These are phyloP conservation scores for Pyrrhoderma noxium DNA, from an alignment of 1,284 basidiomycete genomes.

Conservation along the genomic window DNA sequence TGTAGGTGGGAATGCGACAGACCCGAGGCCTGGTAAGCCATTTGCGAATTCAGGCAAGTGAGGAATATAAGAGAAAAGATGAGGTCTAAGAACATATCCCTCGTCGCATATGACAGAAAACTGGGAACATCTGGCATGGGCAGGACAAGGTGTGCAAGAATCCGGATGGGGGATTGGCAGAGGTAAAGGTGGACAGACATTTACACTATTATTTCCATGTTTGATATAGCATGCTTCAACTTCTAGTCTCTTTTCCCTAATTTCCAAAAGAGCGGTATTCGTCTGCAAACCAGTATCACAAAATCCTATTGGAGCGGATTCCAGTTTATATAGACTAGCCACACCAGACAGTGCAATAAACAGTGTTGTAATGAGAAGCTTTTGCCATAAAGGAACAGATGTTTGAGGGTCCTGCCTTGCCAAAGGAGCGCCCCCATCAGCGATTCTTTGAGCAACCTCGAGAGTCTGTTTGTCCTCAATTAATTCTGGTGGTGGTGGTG, in stretches of 20 bases:
- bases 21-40: constrained; percentile 73
- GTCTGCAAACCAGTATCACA: constrained; percentile 65
- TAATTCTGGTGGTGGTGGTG: constrained; percentile 11
- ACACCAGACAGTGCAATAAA: constrained; percentile 35
- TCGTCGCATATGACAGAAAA: constrained; percentile 61
- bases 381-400: constrained; percentile 26
- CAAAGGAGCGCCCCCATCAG: constrained; percentile 26
- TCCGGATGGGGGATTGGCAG: constrained; percentile 57
- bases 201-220: constrained; percentile 28
- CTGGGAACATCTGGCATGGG: constrained; percentile 69
- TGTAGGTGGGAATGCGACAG: constrained; percentile 70
- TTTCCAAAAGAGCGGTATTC: constrained; percentile 51
- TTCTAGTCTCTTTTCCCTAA: constrained; percentile 38
- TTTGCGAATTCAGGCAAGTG: constrained; percentile 38
- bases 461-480: constrained; percentile 19
- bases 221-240: constrained; percentile 51
- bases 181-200: constrained; percentile 45
- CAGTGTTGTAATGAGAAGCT: constrained; percentile 34
- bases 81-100: constrained; percentile 66
- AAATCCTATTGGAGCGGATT: constrained; percentile 73
- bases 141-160: constrained; percentile 80
- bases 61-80: constrained; percentile 52
- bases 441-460: constrained; percentile 32
- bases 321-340: constrained; percentile 49
- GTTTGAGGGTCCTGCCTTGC: constrained; percentile 19